A percentile compares a stretch with the other conserved stretches of the same genome.
These are phyloP conservation scores for Pythium coloratum DNA, from an alignment of 352 stramenopile genomes.

Conservation along the genomic window DNA sequence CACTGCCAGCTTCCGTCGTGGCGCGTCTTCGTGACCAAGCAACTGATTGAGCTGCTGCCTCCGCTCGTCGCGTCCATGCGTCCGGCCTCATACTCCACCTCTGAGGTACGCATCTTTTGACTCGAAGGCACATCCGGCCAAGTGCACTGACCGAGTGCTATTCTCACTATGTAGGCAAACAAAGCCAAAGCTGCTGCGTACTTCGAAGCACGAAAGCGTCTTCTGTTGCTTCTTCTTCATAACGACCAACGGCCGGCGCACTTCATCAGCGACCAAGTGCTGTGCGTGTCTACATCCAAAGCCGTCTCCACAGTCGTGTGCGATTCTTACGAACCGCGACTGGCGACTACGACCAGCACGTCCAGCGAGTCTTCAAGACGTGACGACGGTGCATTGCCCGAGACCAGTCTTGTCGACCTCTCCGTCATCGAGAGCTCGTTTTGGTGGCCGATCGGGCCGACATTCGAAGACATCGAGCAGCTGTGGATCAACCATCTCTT, in stretches of 20 bases:
- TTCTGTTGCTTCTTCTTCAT: constrained; percentile 65
- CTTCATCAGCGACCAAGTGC: constrained; percentile 44
- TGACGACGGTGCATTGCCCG: constrained; percentile 73
- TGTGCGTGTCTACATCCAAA: constrained; percentile 49
- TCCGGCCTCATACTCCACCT: constrained; percentile 49
- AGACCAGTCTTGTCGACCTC: constrained; percentile 71
- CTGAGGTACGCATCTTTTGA: constrained; percentile 29
- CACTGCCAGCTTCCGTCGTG: constrained; percentile 64
- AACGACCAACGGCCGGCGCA: constrained; percentile 42
- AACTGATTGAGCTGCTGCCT: constrained; percentile 75
- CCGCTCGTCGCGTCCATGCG: constrained; percentile 68
- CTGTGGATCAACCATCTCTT: constrained; percentile 80
- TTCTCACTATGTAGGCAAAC: constrained; percentile 30
- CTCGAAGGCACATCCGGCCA: background rate
- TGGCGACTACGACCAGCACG: constrained; percentile 14
- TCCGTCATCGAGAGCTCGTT: constrained; percentile 75
- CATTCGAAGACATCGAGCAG: constrained; percentile 34
- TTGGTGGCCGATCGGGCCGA: constrained; percentile 71
- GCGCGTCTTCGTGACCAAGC: constrained; percentile 79
- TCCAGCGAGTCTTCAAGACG: constrained; percentile 25
- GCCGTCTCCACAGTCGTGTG: constrained; percentile 72
- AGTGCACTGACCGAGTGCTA: background rate
- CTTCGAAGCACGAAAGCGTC: constrained; percentile 48
- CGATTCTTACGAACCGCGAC: constrained; percentile 73
- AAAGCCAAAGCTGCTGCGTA: constrained; percentile 57